These are phyloP conservation scores for Microstegium vimineum DNA, from an alignment of 176 grass and related monocot species.

Conservation along the genomic window DNA sequence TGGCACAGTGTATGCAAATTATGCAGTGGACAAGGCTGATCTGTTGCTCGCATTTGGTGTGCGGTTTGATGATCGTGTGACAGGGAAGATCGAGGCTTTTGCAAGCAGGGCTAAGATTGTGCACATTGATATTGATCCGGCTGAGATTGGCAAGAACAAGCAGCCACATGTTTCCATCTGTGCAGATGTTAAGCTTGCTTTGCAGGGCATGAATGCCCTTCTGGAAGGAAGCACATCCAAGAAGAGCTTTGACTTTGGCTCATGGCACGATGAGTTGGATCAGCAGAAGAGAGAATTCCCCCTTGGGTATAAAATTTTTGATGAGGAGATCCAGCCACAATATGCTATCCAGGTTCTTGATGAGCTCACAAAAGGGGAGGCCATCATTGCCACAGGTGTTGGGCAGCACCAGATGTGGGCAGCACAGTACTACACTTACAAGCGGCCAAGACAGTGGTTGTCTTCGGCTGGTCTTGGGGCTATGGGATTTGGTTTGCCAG, in stretches of 20 bases:
- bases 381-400: conserved; percentile 79
- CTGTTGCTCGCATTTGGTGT: conserved; percentile 94
- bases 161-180: conserved; percentile 94
- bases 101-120: conserved; percentile 95
- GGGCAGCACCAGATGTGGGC: conserved; percentile 99
- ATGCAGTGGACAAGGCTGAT: conserved; percentile 88
- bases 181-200: conserved; percentile 66
- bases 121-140: conserved; percentile 97
- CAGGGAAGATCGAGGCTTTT: conserved; percentile 96
- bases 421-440: conserved; percentile 81
- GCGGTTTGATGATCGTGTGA: conserved; percentile 91
- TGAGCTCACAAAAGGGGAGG: conserved; percentile 75
- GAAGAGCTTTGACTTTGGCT: conserved; percentile 43
- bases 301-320: conserved; percentile 64
- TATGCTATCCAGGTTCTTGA: conserved; percentile 89
- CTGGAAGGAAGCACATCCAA: conserved; percentile 34
- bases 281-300: conserved; percentile 77
- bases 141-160: conserved; percentile 99
- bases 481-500: conserved; percentile 94
- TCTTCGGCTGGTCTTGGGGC: conserved; percentile 71
- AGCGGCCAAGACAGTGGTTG: conserved; percentile 69
- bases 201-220: conserved; percentile 71
- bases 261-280: conserved; percentile 65
- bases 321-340: conserved; percentile 66
- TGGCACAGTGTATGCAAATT: conserved; percentile 90